These are phyloP conservation scores for Chlamydomonas sp. DNA, from an alignment of 139 green algal genomes.

Conservation along the genomic window DNA sequence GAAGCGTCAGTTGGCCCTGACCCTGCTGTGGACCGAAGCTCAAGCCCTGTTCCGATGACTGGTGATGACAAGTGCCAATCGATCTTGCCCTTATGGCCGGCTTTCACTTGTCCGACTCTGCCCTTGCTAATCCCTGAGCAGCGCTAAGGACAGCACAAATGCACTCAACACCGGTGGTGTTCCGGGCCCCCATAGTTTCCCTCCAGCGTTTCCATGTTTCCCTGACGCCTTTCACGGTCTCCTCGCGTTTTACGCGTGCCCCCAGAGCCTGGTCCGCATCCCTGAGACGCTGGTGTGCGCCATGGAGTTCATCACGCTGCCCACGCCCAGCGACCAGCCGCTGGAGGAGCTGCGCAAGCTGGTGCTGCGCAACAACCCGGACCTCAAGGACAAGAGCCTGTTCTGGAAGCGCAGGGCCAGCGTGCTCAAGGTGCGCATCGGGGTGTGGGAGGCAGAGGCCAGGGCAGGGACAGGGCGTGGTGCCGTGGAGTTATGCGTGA, in stretches of 20 bases:
- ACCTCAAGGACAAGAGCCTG: slow-evolving; percentile 80
- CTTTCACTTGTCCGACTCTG: no score
- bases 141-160: no score
- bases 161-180: no score
- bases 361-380: slow-evolving; percentile 67
- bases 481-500: background rate
- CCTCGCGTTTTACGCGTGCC: background rate
- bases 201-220: background rate
- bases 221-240: background rate
- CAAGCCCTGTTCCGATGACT: no score
- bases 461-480: background rate
- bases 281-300: slow-evolving; percentile 87
- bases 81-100: no score
- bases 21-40: no score
- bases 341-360: slow-evolving; percentile 76
- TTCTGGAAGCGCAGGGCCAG: slow-evolving; percentile 82
- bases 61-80: no score
- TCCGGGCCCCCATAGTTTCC: background rate
- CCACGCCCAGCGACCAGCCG: slow-evolving; percentile 41
- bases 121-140: no score
- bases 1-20: no score
- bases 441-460: no score
- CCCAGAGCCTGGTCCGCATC: slow-evolving; percentile 79
- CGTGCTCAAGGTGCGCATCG: slow-evolving; percentile 69
- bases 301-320: slow-evolving; percentile 86